Percentiles rank a stretch among this genome's conserved stretches.
Evolutionary conservation across 176 grass and related monocot species (phyloP).

Genomic region (Oryza glumipatula): DNA sequence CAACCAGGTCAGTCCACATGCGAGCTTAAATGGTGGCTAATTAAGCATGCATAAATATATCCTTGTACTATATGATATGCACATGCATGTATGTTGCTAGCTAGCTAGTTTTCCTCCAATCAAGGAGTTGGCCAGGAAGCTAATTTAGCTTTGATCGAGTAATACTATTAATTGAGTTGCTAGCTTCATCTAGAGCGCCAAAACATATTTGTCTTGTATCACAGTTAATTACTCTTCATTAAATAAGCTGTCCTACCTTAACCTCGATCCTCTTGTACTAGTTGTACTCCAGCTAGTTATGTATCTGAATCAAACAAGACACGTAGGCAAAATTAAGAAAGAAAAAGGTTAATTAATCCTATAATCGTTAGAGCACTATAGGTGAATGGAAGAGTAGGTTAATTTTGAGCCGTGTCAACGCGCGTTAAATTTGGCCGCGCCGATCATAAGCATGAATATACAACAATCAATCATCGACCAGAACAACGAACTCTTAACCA

Average conservation of each 20-base stretch:
- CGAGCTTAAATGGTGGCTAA: neutral
- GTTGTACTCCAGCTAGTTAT: neutral
- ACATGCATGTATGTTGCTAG: neutral
- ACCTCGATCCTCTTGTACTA: neutral
- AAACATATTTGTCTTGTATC: constrained; percentile 31
- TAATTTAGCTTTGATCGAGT: neutral
- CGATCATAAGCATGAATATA: neutral
- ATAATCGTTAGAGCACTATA: too few relatives aligned
- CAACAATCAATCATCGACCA: neutral
- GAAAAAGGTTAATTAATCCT: too few relatives aligned
- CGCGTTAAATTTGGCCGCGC: neutral
- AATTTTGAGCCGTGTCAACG: too few relatives aligned
- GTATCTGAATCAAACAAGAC: neutral
- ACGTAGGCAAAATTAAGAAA: neutral
- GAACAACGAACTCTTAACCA: too few relatives aligned
- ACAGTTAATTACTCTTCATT: neutral
- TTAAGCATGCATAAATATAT: neutral
- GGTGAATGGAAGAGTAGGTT: too few relatives aligned
- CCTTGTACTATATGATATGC: neutral
- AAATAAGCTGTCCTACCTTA: neutral
- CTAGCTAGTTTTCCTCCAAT: constrained; percentile 4
- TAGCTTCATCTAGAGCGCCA: constrained; percentile 27
- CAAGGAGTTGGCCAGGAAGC: constrained; percentile 10
- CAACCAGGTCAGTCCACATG: neutral
- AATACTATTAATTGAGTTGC: neutral